Percentiles rank a stretch among this genome's conserved stretches.
phyloP scores from a whole-genome alignment of 202 grass and related monocot species.

The Eragrostis tef region DNA sequence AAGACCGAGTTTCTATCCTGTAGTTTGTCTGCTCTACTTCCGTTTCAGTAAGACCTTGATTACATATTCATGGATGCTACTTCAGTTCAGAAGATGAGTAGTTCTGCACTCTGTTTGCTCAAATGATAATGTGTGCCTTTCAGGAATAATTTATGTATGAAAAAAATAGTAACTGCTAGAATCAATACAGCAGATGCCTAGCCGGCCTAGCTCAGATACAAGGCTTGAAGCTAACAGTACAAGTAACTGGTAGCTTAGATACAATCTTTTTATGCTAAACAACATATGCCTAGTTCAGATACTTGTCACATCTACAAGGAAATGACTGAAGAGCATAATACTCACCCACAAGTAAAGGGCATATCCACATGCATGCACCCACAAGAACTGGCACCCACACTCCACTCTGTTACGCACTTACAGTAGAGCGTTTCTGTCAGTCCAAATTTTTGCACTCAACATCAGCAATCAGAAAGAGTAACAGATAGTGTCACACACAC shows the following conservation, averaged over 20 bases:
- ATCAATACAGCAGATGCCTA: too few species aligned
- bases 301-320: neutral
- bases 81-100: constrained; percentile 32
- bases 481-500: constrained; percentile 25
- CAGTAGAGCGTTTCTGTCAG: constrained; percentile 28
- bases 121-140: neutral
- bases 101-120: neutral
- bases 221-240: constrained; percentile 19
- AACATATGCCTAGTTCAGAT: constrained; percentile 4
- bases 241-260: neutral
- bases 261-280: neutral
- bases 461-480: too few species aligned
- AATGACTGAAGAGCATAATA: constrained; percentile 10
- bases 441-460: constrained; percentile 19
- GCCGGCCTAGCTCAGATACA: neutral
- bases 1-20: too few species aligned
- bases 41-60: neutral
- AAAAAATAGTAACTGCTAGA: neutral
- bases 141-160: neutral
- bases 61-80: neutral
- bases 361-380: too few species aligned
- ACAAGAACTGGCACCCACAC: constrained; percentile 25
- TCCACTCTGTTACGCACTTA: constrained; percentile 26
- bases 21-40: neutral
- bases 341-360: too few species aligned